Conservation (phyloP, 305 asterid species). For the Salvia sclarea region DNA sequence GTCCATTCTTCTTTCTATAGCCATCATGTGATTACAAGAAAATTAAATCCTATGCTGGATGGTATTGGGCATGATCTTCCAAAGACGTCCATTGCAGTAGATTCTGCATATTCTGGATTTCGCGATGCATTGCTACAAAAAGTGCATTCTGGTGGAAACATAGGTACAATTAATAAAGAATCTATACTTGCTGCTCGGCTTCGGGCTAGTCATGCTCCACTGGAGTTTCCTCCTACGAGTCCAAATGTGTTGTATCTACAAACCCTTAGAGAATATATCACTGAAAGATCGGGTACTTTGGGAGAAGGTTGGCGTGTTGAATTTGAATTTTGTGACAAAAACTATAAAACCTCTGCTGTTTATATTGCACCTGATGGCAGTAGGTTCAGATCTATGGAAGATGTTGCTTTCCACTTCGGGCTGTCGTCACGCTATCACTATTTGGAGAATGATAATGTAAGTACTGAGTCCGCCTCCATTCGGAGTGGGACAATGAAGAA, state of each 20-base stretch:
- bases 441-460: constrained; percentile 45
- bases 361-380: constrained; percentile 78
- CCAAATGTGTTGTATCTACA: constrained; percentile 62
- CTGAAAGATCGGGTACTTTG: constrained; percentile 64
- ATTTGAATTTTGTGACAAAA: constrained; percentile 55
- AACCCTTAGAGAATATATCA: constrained; percentile 63
- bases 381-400: constrained; percentile 68
- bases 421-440: constrained; percentile 42
- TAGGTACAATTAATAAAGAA: constrained; percentile 35
- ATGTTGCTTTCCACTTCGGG: constrained; percentile 78
- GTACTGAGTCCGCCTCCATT: constrained; percentile 38
- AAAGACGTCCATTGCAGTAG: constrained; percentile 36
- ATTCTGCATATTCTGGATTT: constrained; percentile 28
- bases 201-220: constrained; percentile 38
- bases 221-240: constrained; percentile 38
- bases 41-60: constrained; percentile 38
- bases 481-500: constrained; percentile 46
- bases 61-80: constrained; percentile 38
- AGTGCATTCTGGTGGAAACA: constrained; percentile 34
- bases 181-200: constrained; percentile 40
- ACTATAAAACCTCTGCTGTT: constrained; percentile 57
- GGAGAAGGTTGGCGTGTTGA: constrained; percentile 88
- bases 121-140: constrained; percentile 29
- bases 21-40: constrained; percentile 36
- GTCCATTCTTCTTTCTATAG: constrained; percentile 42